phyloP scores from a whole-genome alignment of 2,329 filamentous ascomycete species.

The Ophiostoma sp. region DNA sequence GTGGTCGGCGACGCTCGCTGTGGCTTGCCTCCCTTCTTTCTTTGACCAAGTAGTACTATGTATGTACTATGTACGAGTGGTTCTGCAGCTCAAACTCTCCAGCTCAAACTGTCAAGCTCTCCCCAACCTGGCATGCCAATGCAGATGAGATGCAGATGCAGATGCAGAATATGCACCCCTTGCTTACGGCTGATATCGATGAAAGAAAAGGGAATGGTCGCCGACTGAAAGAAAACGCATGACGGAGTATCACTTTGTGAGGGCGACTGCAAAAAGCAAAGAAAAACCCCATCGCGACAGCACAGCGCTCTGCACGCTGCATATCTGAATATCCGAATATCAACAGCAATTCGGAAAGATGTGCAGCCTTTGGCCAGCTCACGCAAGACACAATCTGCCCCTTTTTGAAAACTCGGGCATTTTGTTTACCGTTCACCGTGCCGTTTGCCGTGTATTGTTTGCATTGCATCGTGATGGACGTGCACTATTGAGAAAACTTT shows the following conservation, averaged over 20 bases:
- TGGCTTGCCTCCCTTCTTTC: neutral
- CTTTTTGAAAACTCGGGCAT: neutral
- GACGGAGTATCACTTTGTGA: neutral
- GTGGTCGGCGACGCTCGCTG: neutral
- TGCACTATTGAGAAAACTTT: neutral
- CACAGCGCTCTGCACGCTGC: neutral
- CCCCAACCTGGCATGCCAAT: neutral
- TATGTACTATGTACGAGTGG: too few species aligned
- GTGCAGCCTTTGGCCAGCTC: neutral
- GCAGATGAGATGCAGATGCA: neutral
- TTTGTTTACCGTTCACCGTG: too few species aligned
- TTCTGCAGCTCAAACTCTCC: neutral
- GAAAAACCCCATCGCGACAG: neutral
- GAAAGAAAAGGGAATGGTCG: neutral
- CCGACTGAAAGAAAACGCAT: neutral
- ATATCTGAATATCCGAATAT: neutral
- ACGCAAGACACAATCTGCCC: neutral
- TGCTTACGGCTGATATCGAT: neutral
- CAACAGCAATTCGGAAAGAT: slow-evolving; percentile 1
- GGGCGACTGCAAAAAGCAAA: neutral
- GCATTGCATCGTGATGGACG: neutral
- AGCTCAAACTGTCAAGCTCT: neutral
- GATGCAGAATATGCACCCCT: neutral
- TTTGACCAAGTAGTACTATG: neutral
- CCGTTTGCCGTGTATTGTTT: neutral